Conservation (phyloP, 2,329 filamentous ascomycete species). For the Huntiella savannae region DNA sequence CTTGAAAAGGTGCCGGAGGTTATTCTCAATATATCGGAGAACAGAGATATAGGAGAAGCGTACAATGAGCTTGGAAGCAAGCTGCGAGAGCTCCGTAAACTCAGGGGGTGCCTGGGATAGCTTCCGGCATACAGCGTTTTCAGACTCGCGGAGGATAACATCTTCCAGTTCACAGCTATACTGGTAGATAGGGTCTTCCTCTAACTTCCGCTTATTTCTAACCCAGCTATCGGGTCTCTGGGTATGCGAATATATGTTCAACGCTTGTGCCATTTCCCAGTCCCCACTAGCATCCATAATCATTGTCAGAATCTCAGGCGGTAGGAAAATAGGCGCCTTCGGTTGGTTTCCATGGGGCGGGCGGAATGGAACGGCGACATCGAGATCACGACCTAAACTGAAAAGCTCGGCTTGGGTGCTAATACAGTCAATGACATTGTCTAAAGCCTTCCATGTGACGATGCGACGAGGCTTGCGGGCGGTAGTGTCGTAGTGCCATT, state of each 20-base stretch:
- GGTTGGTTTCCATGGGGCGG: slow-evolving; percentile 20
- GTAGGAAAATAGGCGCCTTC: slow-evolving; percentile 31
- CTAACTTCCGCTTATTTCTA: slow-evolving; percentile 17
- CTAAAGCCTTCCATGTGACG: slow-evolving; percentile 44
- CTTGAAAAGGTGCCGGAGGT: slow-evolving; percentile 56
- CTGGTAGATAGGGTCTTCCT: slow-evolving; percentile 18
- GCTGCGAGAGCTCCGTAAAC: slow-evolving; percentile 52
- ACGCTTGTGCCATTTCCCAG: slow-evolving; percentile 72
- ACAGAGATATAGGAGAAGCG: slow-evolving; percentile 73
- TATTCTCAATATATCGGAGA: slow-evolving; percentile 45
- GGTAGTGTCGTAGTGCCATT: slow-evolving; percentile 55
- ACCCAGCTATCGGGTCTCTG: slow-evolving; percentile 54
- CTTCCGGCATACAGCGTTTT: slow-evolving; percentile 52
- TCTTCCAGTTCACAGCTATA: slow-evolving; percentile 70
- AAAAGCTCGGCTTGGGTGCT: slow-evolving; percentile 61
- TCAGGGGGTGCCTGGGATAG: slow-evolving; percentile 52
- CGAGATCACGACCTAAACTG: slow-evolving; percentile 52
- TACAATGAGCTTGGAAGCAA: slow-evolving; percentile 76
- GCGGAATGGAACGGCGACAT: slow-evolving; percentile 22
- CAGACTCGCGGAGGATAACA: slow-evolving; percentile 56
- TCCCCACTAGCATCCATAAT: slow-evolving; percentile 71
- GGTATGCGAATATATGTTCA: slow-evolving; percentile 65
- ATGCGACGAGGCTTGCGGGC: slow-evolving; percentile 30
- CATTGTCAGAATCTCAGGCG: slow-evolving; percentile 75
- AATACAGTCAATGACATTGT: slow-evolving; percentile 54